Conservation (phyloP, 2,329 filamentous ascomycete genomes). For the Onygenales sp. region DNA sequence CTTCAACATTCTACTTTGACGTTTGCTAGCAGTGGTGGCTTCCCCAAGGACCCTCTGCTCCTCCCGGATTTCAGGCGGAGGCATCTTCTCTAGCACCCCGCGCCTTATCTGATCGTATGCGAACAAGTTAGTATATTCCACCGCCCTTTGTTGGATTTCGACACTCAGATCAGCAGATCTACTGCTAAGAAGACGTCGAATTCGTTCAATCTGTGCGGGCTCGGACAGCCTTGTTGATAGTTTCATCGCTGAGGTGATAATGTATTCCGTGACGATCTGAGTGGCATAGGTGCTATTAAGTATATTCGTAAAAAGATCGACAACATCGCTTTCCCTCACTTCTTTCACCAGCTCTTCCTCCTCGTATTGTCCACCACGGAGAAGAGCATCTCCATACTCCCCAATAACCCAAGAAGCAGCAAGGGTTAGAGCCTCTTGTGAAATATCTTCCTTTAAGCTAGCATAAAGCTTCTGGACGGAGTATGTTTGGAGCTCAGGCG, state of each 20-base stretch:
- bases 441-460: conserved; percentile 89
- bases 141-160: conserved; percentile 90
- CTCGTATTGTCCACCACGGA: conserved; percentile 83
- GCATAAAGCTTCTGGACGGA: conserved; percentile 91
- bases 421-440: conserved; percentile 87
- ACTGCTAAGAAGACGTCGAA: conserved; percentile 66
- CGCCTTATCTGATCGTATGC: conserved; percentile 74
- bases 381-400: conserved; percentile 86
- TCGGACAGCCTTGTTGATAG: conserved; percentile 82
- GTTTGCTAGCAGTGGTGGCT: conserved; percentile 51
- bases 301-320: conserved; percentile 87
- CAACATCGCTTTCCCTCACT: conserved; percentile 79
- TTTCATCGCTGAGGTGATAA: conserved; percentile 90
- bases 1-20: conserved; percentile 53
- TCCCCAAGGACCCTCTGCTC: conserved; percentile 85
- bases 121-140: conserved; percentile 95
- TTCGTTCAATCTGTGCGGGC: conserved; percentile 72
- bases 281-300: conserved; percentile 91
- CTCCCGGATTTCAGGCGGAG: conserved; percentile 90
- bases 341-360: conserved; percentile 79
- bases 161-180: conserved; percentile 84
- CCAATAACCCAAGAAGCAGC: conserved; percentile 96
- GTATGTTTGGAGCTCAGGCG: conserved; percentile 89
- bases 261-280: conserved; percentile 88
- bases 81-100: conserved; percentile 96